Percentiles rank a stretch among this genome's conserved stretches.
Conservation (phyloP, 768 basidiomycete genomes). For the Trametopsis cervina region DNA sequence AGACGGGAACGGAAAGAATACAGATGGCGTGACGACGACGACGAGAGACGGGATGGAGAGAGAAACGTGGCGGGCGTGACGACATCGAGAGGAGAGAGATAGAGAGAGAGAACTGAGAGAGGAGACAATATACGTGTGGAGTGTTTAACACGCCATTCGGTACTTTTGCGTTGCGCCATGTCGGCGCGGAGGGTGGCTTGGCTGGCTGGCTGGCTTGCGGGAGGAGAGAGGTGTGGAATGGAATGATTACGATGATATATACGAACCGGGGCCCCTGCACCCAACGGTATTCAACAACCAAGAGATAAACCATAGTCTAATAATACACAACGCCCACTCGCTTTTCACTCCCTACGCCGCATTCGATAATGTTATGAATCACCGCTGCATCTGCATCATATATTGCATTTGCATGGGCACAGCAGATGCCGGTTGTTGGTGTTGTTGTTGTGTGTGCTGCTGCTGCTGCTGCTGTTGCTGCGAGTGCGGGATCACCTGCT, state of each 20-base stretch:
- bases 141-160: too few relatives aligned
- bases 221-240: too few relatives aligned
- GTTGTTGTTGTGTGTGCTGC: background rate
- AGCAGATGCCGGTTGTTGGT: background rate
- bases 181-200: too few relatives aligned
- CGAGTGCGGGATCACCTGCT: background rate
- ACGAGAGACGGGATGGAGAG: too few relatives aligned
- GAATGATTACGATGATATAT: background rate
- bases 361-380: background rate
- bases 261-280: background rate
- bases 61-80: too few relatives aligned
- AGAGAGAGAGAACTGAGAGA: too few relatives aligned
- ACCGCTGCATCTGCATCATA: conserved; percentile 11
- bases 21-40: too few relatives aligned
- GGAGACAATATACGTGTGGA: too few relatives aligned
- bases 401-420: conserved; percentile 12
- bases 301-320: background rate
- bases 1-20: too few relatives aligned
- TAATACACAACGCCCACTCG: background rate
- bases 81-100: too few relatives aligned
- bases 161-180: too few relatives aligned
- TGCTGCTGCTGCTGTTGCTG: conserved; percentile 5
- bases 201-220: too few relatives aligned
- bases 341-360: background rate
- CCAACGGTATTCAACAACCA: background rate